Conservation (phyloP, 768 basidiomycete genomes). For the Trametes sanguinea region DNA sequence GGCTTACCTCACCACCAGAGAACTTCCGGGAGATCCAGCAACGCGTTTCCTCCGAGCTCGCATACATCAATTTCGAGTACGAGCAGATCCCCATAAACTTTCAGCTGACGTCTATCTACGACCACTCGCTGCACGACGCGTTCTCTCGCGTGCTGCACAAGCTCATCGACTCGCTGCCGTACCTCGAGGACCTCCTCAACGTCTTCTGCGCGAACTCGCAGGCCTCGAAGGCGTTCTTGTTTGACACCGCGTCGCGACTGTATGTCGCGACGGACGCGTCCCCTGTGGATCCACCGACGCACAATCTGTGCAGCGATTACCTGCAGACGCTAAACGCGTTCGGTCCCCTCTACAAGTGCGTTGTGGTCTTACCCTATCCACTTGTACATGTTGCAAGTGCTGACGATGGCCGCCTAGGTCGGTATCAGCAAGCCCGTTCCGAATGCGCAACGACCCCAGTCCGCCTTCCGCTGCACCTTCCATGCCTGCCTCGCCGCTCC, state of each 20-base stretch:
- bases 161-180: slow-evolving; percentile 80
- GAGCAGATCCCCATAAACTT: slow-evolving; percentile 82
- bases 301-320: slow-evolving; percentile 90
- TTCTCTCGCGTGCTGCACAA: slow-evolving; percentile 90
- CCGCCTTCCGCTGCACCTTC: background rate
- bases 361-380: background rate
- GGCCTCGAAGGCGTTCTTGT: slow-evolving; percentile 91
- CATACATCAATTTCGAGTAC: slow-evolving; percentile 74
- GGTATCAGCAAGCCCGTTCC: slow-evolving; percentile 24
- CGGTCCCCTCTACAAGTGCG: slow-evolving; percentile 81
- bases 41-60: slow-evolving; percentile 78
- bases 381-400: background rate
- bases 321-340: slow-evolving; percentile 86
- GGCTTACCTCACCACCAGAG: slow-evolving; percentile 47
- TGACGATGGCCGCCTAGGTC: slow-evolving; percentile 7
- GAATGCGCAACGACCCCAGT: slow-evolving; percentile 19
- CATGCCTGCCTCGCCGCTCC: slow-evolving; percentile 2
- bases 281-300: slow-evolving; percentile 85
- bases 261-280: slow-evolving; percentile 95
- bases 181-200: slow-evolving; percentile 85
- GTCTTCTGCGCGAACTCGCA: slow-evolving; percentile 86
- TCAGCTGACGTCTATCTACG: slow-evolving; percentile 90
- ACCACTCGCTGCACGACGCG: slow-evolving; percentile 89
- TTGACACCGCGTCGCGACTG: slow-evolving; percentile 80
- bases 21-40: slow-evolving; percentile 91